Evolutionary conservation across 1,284 basidiomycete genomes (phyloP), one percentile per base, ranked within the genome.

Genomic region (Fomitopsis pinicola): DNA sequence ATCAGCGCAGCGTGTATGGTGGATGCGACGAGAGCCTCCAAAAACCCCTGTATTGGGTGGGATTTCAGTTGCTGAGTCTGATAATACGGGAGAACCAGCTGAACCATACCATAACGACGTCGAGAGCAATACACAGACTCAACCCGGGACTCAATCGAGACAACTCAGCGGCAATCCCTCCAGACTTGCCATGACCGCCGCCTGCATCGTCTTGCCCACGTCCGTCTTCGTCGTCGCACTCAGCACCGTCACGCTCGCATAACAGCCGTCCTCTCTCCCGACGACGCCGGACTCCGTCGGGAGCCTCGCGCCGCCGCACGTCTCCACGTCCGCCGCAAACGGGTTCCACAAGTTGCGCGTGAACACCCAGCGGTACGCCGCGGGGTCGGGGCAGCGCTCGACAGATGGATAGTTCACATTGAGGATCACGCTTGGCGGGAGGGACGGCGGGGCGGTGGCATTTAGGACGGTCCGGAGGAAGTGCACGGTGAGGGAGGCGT

Each of bases 351-450:
- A 53, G 50, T 82, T 70, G 33, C 82, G 72, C 42, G 82, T 79
- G 42, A 84, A 70, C 5, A 84, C 74, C 67, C 79, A 84, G 57
- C 76, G 70, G 73, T 74, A 82, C 60, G 71, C 73, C 4, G 67
- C 67, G 5, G 75, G 71, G 33, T 68, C 67, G 15, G 75, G 45
- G 66, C 83, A 85, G 42, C 42, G 45, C 57, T 75, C 71, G 6
- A 75, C 76, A 17, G 77, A 65, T 0, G 82, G 77, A 69, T 79
- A 83, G 72, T 85, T 85, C 66, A 84, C 81, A 66, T 83, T 84
- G 57, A 84, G 59, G 59, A 75, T 75, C 46, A 78, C 75, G 48
- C 74, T 73, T 0, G 69, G 22, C 5, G 82, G 81, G 12, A 84
- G 76, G 62, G 80, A 74, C 73, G 10, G 71, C 64, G 26, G 61